Conservation (phyloP, 495 filamentous ascomycete species). For the Cryomyces minteri region DNA sequence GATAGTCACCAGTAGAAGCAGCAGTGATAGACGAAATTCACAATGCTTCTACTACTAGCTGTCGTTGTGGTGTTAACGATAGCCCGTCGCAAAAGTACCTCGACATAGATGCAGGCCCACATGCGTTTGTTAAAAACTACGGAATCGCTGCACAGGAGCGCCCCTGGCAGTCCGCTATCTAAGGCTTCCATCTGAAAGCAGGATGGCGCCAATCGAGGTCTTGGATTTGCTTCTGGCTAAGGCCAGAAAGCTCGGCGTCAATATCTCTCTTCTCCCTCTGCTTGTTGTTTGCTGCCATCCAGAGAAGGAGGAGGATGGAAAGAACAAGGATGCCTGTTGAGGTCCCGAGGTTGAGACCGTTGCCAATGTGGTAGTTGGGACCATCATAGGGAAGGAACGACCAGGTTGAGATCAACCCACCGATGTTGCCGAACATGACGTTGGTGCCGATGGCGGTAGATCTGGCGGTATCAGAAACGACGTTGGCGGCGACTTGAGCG, state of each 20-base stretch:
- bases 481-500: constrained; percentile 48
- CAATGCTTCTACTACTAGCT: too few relatives aligned
- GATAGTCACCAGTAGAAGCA: too few relatives aligned
- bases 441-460: constrained; percentile 43
- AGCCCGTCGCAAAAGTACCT: too few relatives aligned
- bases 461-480: constrained; percentile 50
- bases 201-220: constrained; percentile 60
- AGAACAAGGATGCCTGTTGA: constrained; percentile 31
- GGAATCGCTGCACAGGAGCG: too few relatives aligned
- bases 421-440: constrained; percentile 58
- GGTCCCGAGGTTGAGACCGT: constrained; percentile 54
- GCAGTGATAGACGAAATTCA: too few relatives aligned
- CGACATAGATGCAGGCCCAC: too few relatives aligned
- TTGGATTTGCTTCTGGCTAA: constrained; percentile 37
- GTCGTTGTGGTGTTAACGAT: too few relatives aligned
- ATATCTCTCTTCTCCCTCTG: constrained; percentile 33
- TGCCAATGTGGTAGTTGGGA: constrained; percentile 54
- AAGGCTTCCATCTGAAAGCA: constrained; percentile 31
- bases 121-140: too few relatives aligned
- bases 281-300: constrained; percentile 48
- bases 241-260: constrained; percentile 33
- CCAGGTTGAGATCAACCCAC: constrained; percentile 56
- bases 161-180: background rate
- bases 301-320: constrained; percentile 27
- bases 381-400: constrained; percentile 43